A percentile compares a stretch with the other conserved stretches of the same genome.
phyloP scores from a whole-genome alignment of 75 land plant genomes.

The Pseudotsuga menziesii region DNA sequence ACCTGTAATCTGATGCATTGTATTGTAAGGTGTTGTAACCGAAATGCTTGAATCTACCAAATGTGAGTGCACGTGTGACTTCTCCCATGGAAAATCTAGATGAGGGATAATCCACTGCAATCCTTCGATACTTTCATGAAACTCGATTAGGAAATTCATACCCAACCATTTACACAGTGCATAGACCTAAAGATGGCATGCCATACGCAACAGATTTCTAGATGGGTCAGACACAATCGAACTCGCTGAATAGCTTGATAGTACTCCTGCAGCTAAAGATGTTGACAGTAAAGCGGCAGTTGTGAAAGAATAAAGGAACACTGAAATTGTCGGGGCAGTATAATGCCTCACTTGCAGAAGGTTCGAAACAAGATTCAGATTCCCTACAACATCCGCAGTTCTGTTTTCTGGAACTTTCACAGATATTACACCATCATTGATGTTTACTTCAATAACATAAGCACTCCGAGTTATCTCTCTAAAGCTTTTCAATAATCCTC shows the following conservation, averaged over 20 bases:
- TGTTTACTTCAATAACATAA: conserved; percentile 40
- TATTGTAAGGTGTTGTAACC: not conserved
- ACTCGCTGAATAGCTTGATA: conserved; percentile 27
- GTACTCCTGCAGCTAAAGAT: conserved; percentile 38
- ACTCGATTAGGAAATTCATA: conserved; percentile 61
- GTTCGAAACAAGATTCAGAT: conserved; percentile 63
- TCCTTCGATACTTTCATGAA: conserved; percentile 60
- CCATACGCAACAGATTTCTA: conserved; percentile 75
- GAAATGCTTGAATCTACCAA: conserved; percentile 19
- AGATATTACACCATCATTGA: conserved; percentile 27
- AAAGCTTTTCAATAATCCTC: conserved; percentile 66
- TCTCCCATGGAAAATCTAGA: conserved; percentile 75
- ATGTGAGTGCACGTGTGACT: not conserved
- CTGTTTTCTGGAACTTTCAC: conserved; percentile 61
- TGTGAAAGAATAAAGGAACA: conserved; percentile 32
- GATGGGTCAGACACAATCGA: conserved; percentile 48
- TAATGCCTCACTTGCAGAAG: conserved; percentile 68
- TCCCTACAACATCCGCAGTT: conserved; percentile 70
- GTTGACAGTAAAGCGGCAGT: conserved; percentile 47
- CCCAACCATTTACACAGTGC: conserved; percentile 72
- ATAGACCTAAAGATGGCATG: conserved; percentile 78
- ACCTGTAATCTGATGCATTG: too few species aligned
- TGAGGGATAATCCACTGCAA: conserved; percentile 84
- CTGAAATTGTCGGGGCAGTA: conserved; percentile 50
- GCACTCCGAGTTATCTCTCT: conserved; percentile 37